These are phyloP conservation scores for Neonectria coccinea DNA, from an alignment of 2,329 filamentous ascomycete species.

Conservation along the genomic window DNA sequence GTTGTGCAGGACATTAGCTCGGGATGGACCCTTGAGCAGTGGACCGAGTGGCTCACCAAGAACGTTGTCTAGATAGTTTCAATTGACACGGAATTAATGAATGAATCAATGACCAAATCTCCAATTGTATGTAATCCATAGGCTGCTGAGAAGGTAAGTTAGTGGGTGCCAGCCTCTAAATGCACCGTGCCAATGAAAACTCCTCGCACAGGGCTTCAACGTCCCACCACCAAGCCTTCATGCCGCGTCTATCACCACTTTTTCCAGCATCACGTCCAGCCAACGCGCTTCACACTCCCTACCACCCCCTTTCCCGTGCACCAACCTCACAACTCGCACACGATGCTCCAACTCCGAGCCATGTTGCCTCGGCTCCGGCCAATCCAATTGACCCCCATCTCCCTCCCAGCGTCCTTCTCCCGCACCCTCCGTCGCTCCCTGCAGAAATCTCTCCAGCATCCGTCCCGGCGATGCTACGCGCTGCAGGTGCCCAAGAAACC, in stretches of 20 bases:
- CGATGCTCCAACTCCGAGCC: slow-evolving; percentile 41
- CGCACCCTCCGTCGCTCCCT: slow-evolving; percentile 37
- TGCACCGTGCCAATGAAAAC: not conserved
- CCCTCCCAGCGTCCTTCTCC: slow-evolving; percentile 17
- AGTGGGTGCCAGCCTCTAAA: not conserved
- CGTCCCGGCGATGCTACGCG: slow-evolving; percentile 44
- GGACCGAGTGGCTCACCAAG: slow-evolving; percentile 83
- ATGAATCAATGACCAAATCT: not conserved
- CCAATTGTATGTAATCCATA: not conserved
- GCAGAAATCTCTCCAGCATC: slow-evolving; percentile 42
- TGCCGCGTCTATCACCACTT: slow-evolving; percentile 8
- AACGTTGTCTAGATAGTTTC: slow-evolving; percentile 56
- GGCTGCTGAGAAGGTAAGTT: not conserved
- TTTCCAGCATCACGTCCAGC: slow-evolving; percentile 23
- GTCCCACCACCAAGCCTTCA: not conserved
- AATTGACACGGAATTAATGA: not conserved
- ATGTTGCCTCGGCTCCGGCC: slow-evolving; percentile 36
- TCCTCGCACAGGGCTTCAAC: slow-evolving; percentile 4
- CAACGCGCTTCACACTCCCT: slow-evolving; percentile 18
- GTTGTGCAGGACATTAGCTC: slow-evolving; percentile 85
- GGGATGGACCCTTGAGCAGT: slow-evolving; percentile 82
- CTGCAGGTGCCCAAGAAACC: slow-evolving; percentile 32
- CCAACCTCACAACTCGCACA: slow-evolving; percentile 7
- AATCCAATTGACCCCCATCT: slow-evolving; percentile 28
- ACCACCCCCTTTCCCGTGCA: slow-evolving; percentile 13